Evolutionary conservation across 1,139 yeast species (phyloP).

Genomic region (Saccharomyces hybrid): DNA sequence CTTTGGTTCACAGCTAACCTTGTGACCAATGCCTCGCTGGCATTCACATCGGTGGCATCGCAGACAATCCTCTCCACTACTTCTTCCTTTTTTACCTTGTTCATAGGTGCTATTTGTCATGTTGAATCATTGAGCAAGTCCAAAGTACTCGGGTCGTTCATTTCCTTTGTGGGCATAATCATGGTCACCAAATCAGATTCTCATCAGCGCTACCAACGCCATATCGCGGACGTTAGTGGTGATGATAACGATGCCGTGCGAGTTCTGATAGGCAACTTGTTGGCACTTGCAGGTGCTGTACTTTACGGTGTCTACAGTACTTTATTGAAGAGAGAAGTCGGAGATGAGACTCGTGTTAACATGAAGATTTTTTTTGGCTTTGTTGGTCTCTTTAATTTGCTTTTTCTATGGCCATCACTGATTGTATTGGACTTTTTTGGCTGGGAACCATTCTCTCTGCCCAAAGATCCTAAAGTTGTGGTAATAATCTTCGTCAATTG

Average conservation of each 20-base stretch:
- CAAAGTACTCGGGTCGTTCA: conserved; percentile 58
- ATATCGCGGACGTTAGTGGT: conserved; percentile 3
- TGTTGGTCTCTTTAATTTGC: conserved; percentile 73
- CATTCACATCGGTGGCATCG: conserved; percentile 82
- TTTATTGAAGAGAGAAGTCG: conserved; percentile 60
- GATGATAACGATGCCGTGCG: conserved; percentile 31
- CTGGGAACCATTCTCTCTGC: conserved; percentile 62
- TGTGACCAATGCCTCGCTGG: conserved; percentile 74
- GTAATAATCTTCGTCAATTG: conserved; percentile 56
- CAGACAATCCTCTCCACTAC: conserved; percentile 88
- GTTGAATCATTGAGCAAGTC: conserved; percentile 58
- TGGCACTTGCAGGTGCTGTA: conserved; percentile 79
- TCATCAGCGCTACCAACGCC: conserved; percentile 7
- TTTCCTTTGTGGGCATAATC: conserved; percentile 68
- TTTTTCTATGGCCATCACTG: conserved; percentile 72
- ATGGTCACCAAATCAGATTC: conserved; percentile 61
- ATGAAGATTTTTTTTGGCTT: conserved; percentile 86
- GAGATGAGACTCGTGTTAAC: conserved; percentile 63
- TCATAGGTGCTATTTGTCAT: conserved; percentile 62
- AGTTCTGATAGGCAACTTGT: conserved; percentile 60
- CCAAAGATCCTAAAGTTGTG: conserved; percentile 47
- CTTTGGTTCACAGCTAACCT: conserved; percentile 86
- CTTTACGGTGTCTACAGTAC: conserved; percentile 86
- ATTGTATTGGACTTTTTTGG: conserved; percentile 52
- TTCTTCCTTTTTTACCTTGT: conserved; percentile 78